phyloP scores from a whole-genome alignment of 108 stramenopile genomes.

The Skeletonema costatum region DNA sequence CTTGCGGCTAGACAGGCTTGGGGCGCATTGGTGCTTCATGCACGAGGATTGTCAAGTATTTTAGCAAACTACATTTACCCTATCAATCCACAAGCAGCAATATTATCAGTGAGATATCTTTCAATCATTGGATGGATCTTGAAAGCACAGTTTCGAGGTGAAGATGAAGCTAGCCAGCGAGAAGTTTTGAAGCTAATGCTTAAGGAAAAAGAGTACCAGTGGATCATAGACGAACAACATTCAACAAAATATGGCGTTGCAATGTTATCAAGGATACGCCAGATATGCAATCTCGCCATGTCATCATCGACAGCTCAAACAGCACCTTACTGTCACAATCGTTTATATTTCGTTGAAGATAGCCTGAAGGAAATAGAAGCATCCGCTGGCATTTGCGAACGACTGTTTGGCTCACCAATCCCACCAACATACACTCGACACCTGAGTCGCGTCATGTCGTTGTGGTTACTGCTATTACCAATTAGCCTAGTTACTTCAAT shows the following conservation, averaged over 20 bases:
- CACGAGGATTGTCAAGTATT: conserved; percentile 25
- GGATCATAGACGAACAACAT: conserved; percentile 4
- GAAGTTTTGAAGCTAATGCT: conserved; percentile 15
- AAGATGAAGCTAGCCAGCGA: conserved; percentile 5
- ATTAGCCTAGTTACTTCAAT: conserved; percentile 12
- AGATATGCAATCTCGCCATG: conserved; percentile 14
- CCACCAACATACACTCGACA: conserved; percentile 53
- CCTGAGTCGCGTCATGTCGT: conserved; percentile 36
- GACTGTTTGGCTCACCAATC: conserved; percentile 29
- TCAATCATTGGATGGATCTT: conserved; percentile 40
- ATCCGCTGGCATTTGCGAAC: conserved; percentile 31
- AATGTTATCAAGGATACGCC: conserved; percentile 23
- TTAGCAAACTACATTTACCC: conserved; percentile 16
- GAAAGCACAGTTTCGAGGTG: conserved; percentile 32
- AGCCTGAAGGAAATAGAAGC: conserved; percentile 24
- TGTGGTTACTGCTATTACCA: conserved; percentile 35
- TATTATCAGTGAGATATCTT: conserved; percentile 29
- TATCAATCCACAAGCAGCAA: conserved; percentile 14
- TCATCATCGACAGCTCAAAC: neutral
- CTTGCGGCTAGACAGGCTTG: conserved; percentile 29
- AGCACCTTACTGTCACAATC: neutral
- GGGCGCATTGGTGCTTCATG: conserved; percentile 26
- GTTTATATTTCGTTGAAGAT: conserved; percentile 30
- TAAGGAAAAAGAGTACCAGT: neutral
- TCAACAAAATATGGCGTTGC: conserved; percentile 8